Evolutionary conservation across 192 early-diverging fungal species (phyloP), one percentile per base, ranked within the genome.

Genomic region (Podila clonocystis): DNA sequence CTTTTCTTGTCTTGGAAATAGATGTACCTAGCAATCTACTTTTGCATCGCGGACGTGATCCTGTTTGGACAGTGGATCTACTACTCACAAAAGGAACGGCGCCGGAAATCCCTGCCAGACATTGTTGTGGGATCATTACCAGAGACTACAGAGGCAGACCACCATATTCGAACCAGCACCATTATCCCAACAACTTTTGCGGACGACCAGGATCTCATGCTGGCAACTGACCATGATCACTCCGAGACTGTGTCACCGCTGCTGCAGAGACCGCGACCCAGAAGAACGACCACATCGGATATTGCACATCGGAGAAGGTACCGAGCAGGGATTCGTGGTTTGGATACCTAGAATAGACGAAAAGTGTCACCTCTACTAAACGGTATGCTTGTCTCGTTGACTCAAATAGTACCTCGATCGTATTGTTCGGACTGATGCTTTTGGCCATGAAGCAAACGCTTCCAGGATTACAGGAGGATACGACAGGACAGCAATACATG

Each of bases 11-110:
- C 13, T 50, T 26, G 57, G 24, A 62, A 19, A 26, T 79, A 89
- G 87, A 68, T 83, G 12, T 87, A 85, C 38, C 76, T 91, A 31
- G 89, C 89, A 9, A 68, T 73, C 33, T 86, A 86, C 65, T 86
- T 86, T 62, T 86, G 85, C 50, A 59, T 72, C 15, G 78, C 83
- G 17, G 85, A 86, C 41, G 45, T 77, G 17, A 71, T 69, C 28
- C 72, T 86, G 34, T 84, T 83, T 63, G 64, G 67, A 8, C 85
- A 86, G 65, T 84, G 74, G 73, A 70, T 82, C 33, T 86, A 82
- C 58, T 86, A 86, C 50, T 73, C 70, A 2, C 69, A 62, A 20
- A 70, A 64, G 50, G 74, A 76, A 48, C 52, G 66, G 22, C 31
- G 50, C 22, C 58, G 41, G 50, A 33, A 24, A n/a, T 45, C 65